Conservation (phyloP, 495 filamentous ascomycete genomes). For the Penicillium macrosclerotiorum region DNA sequence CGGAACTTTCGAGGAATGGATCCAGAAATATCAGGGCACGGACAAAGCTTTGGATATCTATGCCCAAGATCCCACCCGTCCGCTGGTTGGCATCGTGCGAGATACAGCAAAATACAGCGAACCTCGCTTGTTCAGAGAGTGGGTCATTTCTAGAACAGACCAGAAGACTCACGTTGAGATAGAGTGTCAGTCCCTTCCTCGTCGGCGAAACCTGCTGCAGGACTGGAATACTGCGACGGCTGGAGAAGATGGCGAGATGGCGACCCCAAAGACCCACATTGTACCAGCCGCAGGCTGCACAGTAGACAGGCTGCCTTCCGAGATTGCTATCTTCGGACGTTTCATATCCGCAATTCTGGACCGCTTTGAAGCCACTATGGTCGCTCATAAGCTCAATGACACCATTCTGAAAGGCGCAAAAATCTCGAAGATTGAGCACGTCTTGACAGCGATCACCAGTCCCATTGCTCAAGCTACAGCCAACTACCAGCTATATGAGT, state of each 20-base stretch:
- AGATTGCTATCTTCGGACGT: constrained; percentile 62
- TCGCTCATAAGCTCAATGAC: constrained; percentile 61
- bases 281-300: constrained; percentile 26
- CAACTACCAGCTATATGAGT: constrained; percentile 87
- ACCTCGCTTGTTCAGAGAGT: constrained; percentile 29
- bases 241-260: constrained; percentile 10
- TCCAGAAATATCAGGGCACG: constrained; percentile 18
- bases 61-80: neutral
- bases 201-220: constrained; percentile 34
- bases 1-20: constrained; percentile 23
- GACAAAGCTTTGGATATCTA: constrained; percentile 24
- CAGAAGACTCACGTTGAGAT: constrained; percentile 16
- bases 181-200: constrained; percentile 29
- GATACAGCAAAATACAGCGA: constrained; percentile 27
- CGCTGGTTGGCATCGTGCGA: constrained; percentile 29
- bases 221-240: constrained; percentile 8
- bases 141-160: constrained; percentile 14
- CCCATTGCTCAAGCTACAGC: constrained; percentile 56
- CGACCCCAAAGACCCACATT: constrained; percentile 17
- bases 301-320: constrained; percentile 58
- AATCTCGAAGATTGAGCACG: constrained; percentile 53
- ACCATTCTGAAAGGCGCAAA: constrained; percentile 56
- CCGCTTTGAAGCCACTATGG: constrained; percentile 60
- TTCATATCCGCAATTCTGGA: constrained; percentile 75
- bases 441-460: constrained; percentile 72